Base-by-base conservation (phyloP, 1,139 yeast genomes). In the Nematodospora anomalae region DNA sequence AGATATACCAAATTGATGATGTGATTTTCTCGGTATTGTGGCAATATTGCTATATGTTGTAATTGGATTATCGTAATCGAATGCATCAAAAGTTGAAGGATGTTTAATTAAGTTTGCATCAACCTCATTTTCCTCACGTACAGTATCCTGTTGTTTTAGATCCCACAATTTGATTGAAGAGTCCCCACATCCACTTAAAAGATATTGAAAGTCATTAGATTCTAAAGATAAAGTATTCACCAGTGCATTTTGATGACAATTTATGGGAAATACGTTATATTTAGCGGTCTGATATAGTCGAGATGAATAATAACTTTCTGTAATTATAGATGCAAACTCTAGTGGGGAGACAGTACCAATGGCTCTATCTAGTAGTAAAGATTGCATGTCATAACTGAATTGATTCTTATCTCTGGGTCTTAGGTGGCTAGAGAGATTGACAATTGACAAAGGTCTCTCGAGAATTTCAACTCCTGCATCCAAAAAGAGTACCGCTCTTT, bases 121-220 rank as follows among this genome's bases (percentile, higher is more conserved):
- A n/a, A 47, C 41, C 22, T 50, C 45, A 42, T 53, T 40, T 36
- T 42, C 47, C 33, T 46, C 42, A 22, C 55, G 33, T 21, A 38
- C 22, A 3, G 13, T 25, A 2, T 45, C 42, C 22, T 40, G 40
- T 25, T 26, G 48, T 43, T 55, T 52, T 20, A 73, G 41, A 35
- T 79, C 79, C 88, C 88, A 83, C 20, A 83, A 44, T 37, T 76
- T 76, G 10, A 89, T 68, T 3, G 83, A 71, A 0, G 92, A 81
- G 52, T 88, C 95, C 3, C 88, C 87, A 28, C 87, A 79, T 0
- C 94, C 96, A 29, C 88, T 77, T 4, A 89, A 58, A 42, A 87
- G 48, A 43, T 62, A 82, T 41, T 73, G 62, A 35, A 64, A 55
- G 6, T 75, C 76, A 1, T 60, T 57, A 8, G 57, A 50, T 42